These are phyloP conservation scores for Lecanoromycetidae sp. DNA, from an alignment of 2,329 filamentous ascomycete genomes.

Conservation along the genomic window DNA sequence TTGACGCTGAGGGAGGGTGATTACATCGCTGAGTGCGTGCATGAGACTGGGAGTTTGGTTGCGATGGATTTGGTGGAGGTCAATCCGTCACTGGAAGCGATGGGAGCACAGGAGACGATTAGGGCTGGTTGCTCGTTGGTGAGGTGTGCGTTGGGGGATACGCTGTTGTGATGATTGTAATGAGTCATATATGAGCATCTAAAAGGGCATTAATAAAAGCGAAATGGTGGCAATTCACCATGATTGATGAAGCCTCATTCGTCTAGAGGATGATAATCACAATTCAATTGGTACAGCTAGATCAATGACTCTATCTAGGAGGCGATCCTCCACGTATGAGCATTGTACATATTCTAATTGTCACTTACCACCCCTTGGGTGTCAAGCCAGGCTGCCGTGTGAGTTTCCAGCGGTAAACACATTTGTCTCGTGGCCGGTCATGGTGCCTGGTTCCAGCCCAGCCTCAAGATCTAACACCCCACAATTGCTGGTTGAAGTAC, in stretches of 20 bases:
- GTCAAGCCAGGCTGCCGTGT: no score
- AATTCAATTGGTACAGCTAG: no score
- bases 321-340: no score
- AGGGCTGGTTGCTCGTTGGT: slow-evolving; percentile 84
- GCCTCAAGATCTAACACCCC: no score
- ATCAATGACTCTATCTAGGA: no score
- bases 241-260: not conserved
- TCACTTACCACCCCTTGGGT: no score
- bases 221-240: not conserved
- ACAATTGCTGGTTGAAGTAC: no score
- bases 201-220: not conserved
- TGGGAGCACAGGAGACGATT: slow-evolving; percentile 73
- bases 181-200: not conserved
- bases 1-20: slow-evolving; percentile 90
- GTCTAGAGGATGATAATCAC: no score
- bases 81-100: slow-evolving; percentile 57
- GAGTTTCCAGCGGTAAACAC: no score
- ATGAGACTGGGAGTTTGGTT: slow-evolving; percentile 65
- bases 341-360: no score
- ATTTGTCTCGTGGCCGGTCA: no score
- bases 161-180: slow-evolving; percentile 50
- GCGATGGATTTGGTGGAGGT: slow-evolving; percentile 76
- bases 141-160: slow-evolving; percentile 83
- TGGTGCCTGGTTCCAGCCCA: no score
- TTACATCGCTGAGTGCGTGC: slow-evolving; percentile 83